These are phyloP conservation scores for Cornus kousa DNA, from an alignment of 148 eudicot genomes.

Conservation along the genomic window DNA sequence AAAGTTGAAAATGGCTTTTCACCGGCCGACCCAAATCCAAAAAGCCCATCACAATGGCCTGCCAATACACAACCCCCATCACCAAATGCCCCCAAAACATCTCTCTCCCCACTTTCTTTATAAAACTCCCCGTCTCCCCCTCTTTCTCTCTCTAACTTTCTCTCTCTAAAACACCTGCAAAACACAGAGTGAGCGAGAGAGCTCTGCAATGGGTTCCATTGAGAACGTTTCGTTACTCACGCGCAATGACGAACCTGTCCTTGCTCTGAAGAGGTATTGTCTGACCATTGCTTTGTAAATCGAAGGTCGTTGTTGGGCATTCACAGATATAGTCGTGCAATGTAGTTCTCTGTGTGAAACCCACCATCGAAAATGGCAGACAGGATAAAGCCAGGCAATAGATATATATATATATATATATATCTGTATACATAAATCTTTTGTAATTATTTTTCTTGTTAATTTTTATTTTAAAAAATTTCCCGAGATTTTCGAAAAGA, in stretches of 20 bases:
- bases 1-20: conserved; percentile 42
- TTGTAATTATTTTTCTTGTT: conserved; percentile 5
- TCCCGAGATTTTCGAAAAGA: not conserved
- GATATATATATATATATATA: not conserved
- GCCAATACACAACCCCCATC: no score
- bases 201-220: conserved; percentile 5
- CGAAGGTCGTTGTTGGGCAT: conserved; percentile 30
- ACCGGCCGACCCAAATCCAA: conserved; percentile 28
- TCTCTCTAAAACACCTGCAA: not conserved
- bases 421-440: not conserved
- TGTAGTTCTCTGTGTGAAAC: conserved; percentile 13
- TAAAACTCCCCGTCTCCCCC: not conserved
- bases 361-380: conserved; percentile 52
- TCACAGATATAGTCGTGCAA: conserved; percentile 20
- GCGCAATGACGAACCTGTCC: conserved; percentile 32
- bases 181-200: not conserved
- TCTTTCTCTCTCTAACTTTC: not conserved
- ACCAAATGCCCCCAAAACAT: not conserved
- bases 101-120: not conserved
- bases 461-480: not conserved
- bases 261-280: conserved; percentile 11
- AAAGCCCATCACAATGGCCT: not conserved
- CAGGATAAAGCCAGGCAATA: conserved; percentile 71
- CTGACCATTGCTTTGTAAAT: conserved; percentile 11
- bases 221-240: not conserved